Percentiles rank a stretch among this genome's conserved stretches.
These are phyloP conservation scores for Talaromyces sp. DNA, from an alignment of 2,329 filamentous ascomycete genomes.

Conservation along the genomic window DNA sequence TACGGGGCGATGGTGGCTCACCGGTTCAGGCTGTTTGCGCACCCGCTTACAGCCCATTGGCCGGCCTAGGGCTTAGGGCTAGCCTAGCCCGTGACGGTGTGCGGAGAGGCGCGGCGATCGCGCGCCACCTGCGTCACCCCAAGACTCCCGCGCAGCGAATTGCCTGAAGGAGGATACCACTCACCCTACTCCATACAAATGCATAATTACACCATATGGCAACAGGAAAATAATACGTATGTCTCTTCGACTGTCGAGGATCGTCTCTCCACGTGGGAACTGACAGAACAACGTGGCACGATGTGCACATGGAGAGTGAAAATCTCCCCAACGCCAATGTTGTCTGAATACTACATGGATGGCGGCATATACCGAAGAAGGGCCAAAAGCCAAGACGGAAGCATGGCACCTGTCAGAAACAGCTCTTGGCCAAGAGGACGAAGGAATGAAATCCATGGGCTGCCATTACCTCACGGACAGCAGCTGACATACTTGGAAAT, in stretches of 20 bases:
- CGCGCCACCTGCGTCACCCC: neutral
- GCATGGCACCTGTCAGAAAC: neutral
- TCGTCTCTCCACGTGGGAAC: neutral
- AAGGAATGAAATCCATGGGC: neutral
- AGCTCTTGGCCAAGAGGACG: neutral
- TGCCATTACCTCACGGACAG: neutral
- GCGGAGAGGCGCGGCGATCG: neutral
- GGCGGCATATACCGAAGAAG: neutral
- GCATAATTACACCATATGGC: too few relatives aligned
- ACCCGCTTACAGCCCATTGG: neutral
- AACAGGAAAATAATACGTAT: neutral
- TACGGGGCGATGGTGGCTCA: neutral
- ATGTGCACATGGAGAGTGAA: neutral
- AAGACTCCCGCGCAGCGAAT: neutral
- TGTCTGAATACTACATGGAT: neutral
- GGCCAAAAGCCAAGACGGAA: neutral
- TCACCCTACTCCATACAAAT: neutral
- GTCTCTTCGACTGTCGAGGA: neutral
- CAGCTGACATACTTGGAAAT: neutral
- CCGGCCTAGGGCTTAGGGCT: neutral
- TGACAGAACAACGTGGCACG: neutral
- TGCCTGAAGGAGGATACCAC: neutral
- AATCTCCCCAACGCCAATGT: neutral
- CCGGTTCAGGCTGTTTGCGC: neutral
- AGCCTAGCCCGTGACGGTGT: neutral